Conservation (phyloP, 169 alveolate genomes). For the Cryptosporidium tyzzeri region DNA sequence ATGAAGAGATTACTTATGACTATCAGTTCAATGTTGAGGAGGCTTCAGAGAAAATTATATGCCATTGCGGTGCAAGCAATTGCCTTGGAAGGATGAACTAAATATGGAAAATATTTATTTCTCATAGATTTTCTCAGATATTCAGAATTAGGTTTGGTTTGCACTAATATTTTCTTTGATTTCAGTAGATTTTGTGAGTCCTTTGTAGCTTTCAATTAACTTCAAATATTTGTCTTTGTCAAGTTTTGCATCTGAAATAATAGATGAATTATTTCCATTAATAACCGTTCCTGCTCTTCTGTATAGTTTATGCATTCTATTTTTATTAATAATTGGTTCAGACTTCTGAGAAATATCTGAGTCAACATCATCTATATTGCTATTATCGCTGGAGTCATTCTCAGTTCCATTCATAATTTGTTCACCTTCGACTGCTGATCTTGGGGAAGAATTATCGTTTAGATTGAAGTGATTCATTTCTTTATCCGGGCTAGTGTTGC, state of each 20-base stretch:
- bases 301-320: background rate
- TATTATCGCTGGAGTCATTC: background rate
- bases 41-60: constrained; percentile 87
- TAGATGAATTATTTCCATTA: constrained; percentile 4
- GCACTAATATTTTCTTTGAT: constrained; percentile 40
- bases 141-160: background rate
- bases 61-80: constrained; percentile 91
- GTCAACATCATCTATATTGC: background rate
- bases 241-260: background rate
- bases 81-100: constrained; percentile 92
- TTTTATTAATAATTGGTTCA: constrained; percentile 31
- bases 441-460: background rate
- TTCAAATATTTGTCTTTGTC: constrained; percentile 13
- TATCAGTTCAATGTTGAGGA: constrained; percentile 92
- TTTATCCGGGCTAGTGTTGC: background rate
- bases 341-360: constrained; percentile 67
- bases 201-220: constrained; percentile 40
- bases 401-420: background rate
- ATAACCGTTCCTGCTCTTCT: constrained; percentile 56
- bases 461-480: background rate
- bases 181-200: constrained; percentile 1
- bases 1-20: constrained; percentile 98
- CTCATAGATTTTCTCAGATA: background rate
- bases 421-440: background rate
- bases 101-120: background rate